Evolutionary conservation across 169 alveolate genomes (phyloP), one percentile per base, ranked within the genome.

Genomic region (Eimeria sp.): DNA sequence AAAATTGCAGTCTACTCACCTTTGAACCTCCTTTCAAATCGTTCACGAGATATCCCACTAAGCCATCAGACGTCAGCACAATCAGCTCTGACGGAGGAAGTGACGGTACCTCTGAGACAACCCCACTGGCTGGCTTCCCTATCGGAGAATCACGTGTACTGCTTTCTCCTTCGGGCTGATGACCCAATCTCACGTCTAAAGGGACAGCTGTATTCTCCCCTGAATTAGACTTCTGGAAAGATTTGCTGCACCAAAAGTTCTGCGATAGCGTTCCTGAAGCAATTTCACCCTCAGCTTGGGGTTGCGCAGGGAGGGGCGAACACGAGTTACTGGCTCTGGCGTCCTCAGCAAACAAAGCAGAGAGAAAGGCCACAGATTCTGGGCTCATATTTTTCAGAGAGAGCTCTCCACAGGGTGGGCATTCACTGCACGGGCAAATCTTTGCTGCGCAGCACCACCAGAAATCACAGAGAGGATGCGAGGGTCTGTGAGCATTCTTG

Each of bases 281-380:
- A 30, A 4, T 49, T 4, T 27, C 57, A 27, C 10, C 75, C 22
- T 34, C 73, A 54, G n/a, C 91, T 13, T 27, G 91, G 5, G 51
- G 76, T 25, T 83, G 91, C 40, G 63, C 76, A 30, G 34, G 57
- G 73, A 18, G 58, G 20, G 58, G 27, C 76, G 51, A 51, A 87
- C 43, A 58, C 43, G 83, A 43, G 20, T 61, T 87, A 63, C 93
- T 87, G 43, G 70, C 93, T 43, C 82, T 25, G 58, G 93, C 93
- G 63, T 87, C 93, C 47, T 87, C 82, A 30, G 82, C 93, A 49
- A 87, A 25, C 65, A 87, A 51, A 40, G 93, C 58, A 58, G 93
- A 87, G 22, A 87, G 73, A 49, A 87, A 45, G 82, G 83, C 45
- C 45, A 27, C 49, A 0, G 40, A 80, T 43, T 58, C 82, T 49